Conservation (phyloP, 495 filamentous ascomycete genomes). For the Oleoguttula mirabilis region DNA sequence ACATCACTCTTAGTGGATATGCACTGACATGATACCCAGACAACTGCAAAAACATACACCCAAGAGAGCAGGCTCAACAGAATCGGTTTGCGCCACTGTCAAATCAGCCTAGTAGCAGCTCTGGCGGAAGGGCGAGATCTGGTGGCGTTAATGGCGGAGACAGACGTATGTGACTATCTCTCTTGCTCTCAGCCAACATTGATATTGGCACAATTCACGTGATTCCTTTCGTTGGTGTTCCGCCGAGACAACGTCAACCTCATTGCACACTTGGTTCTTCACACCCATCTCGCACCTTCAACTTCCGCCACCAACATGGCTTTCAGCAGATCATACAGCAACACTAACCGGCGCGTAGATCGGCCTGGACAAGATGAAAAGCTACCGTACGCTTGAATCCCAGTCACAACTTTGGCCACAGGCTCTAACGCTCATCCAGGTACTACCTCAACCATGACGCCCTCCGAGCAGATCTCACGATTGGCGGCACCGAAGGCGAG, state of each 20-base stretch:
- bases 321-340: too few species aligned
- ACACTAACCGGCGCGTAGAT: too few species aligned
- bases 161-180: conserved; percentile 5
- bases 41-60: conserved; percentile 45
- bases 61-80: conserved; percentile 11
- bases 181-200: too few species aligned
- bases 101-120: neutral
- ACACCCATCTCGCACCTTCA: too few species aligned
- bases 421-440: too few species aligned
- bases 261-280: too few species aligned
- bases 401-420: too few species aligned
- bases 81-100: conserved; percentile 9
- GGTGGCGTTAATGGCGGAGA: conserved; percentile 7
- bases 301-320: too few species aligned
- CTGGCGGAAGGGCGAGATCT: neutral
- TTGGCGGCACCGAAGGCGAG: conserved; percentile 31
- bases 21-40: conserved; percentile 27
- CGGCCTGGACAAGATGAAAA: neutral
- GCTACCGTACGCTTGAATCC: neutral
- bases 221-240: too few species aligned
- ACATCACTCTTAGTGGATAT: neutral
- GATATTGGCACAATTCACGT: too few species aligned
- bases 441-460: conserved; percentile 41
- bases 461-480: conserved; percentile 53
- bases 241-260: too few species aligned